Evolutionary conservation across 1,284 basidiomycete genomes (phyloP), one percentile per base, ranked within the genome.

Genomic region (Cutaneotrichosporon spelunceum): DNA sequence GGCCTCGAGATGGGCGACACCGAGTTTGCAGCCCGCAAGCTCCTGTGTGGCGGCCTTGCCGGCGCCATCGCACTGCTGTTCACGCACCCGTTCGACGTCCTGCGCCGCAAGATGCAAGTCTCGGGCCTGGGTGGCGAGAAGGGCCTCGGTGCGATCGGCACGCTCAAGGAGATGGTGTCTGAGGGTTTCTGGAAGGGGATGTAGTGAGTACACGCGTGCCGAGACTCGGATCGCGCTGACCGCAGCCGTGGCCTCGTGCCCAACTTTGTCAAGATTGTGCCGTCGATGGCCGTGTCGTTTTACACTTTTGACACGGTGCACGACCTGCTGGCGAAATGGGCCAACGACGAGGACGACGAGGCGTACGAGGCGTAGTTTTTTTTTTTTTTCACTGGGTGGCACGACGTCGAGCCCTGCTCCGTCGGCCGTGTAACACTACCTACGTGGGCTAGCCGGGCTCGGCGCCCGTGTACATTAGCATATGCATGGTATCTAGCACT

Each of bases 61-160:
- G 83, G 83, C 2, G 79, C 87, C 23, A 88, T 96, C 69, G 92
- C 90, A 30, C 91, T 98, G 77, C 92, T 93, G 36, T 79, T 97
- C 70, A 98, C 95, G 8, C 97, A 96, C 75, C 95, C 95, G 0
- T 90, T 97, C 71, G 95, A 99, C 76, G 92, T 98, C 1, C 79
- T 98, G 57, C 83, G 95, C 47, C 83, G 95, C 55, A 93, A 96
- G 80, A 93, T 99, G 89, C 95, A 99, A 77, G 95, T 60, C 27
- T 60, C n/a, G 47, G 23, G 36, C 10, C n/a, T 56, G 27, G 39
- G 23, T 1, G 85, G 85, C 72, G 93, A 93, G 78, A 86, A 59
- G 24, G 29, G 27, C 16, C 80, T 53, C 13, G 90, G 91, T 27
- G 91, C 88, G 19, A 72, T 90, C 61, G 88, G 93, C 72, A 90